Percentiles rank a stretch among this genome's conserved stretches.
phyloP scores from a whole-genome alignment of 768 basidiomycete genomes.

The Mycena crocata region DNA sequence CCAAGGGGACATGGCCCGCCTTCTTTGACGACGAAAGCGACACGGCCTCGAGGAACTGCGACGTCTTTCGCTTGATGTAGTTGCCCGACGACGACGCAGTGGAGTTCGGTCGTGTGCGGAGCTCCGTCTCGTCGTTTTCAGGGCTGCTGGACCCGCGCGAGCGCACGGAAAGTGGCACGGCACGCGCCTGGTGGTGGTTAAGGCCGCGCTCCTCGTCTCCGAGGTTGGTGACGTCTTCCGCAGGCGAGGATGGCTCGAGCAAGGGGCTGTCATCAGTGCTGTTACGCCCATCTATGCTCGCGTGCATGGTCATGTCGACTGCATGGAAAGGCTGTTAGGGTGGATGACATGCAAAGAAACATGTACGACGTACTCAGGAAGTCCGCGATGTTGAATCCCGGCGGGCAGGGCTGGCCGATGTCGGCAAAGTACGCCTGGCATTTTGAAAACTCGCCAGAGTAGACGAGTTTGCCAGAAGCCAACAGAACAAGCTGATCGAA shows the following conservation, averaged over 20 bases:
- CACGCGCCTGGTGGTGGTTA: constrained; percentile 36
- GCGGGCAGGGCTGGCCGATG: constrained; percentile 87
- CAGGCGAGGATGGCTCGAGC: constrained; percentile 51
- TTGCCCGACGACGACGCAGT: constrained; percentile 51
- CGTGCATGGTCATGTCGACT: constrained; percentile 83
- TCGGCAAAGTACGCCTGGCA: constrained; percentile 86
- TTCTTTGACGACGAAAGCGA: constrained; percentile 43
- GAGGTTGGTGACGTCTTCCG: constrained; percentile 56
- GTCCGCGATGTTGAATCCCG: constrained; percentile 97
- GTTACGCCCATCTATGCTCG: constrained; percentile 50
- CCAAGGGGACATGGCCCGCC: constrained; percentile 47
- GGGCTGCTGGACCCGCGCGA: constrained; percentile 50
- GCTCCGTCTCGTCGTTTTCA: constrained; percentile 61
- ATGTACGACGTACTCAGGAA: constrained; percentile 78
- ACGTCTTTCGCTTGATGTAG: constrained; percentile 78
- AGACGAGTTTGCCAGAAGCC: constrained; percentile 85
- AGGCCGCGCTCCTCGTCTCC: constrained; percentile 81
- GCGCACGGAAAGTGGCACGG: constrained; percentile 51
- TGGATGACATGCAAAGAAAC: not conserved
- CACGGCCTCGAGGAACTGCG: constrained; percentile 75
- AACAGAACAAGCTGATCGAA: constrained; percentile 94
- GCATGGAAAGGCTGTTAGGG: not conserved
- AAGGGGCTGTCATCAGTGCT: constrained; percentile 54
- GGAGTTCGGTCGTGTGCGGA: constrained; percentile 59
- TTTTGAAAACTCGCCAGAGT: constrained; percentile 79